phyloP scores from a whole-genome alignment of 1,284 basidiomycete species.

The Hortiboletus rubellus region DNA sequence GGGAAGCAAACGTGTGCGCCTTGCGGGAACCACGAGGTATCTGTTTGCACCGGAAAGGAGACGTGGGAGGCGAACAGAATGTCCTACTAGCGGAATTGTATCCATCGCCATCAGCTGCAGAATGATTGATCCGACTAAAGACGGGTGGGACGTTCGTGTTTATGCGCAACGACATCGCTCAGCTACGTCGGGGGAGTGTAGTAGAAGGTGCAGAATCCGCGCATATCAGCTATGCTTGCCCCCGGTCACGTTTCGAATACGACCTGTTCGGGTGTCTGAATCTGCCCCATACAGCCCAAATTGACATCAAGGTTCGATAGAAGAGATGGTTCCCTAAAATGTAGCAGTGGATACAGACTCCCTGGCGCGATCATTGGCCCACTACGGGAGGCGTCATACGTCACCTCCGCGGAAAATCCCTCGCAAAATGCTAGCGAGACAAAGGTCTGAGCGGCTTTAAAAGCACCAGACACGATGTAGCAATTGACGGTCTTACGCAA shows the following conservation, averaged over 20 bases:
- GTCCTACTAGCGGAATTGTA: constrained; percentile 13
- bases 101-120: constrained; percentile 17
- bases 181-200: constrained; percentile 13
- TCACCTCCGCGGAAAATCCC: constrained; percentile 8
- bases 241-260: constrained; percentile 31
- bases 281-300: constrained; percentile 13
- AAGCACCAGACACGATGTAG: constrained; percentile 17
- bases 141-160: constrained; percentile 30
- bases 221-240: constrained; percentile 13
- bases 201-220: constrained; percentile 2
- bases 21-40: constrained; percentile 34
- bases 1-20: constrained; percentile 34
- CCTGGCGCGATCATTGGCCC: constrained; percentile 22
- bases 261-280: constrained; percentile 13
- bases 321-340: constrained; percentile 10
- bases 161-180: constrained; percentile 33
- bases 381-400: constrained; percentile 7
- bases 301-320: constrained; percentile 15
- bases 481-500: constrained; percentile 14
- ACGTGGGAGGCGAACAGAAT: constrained; percentile 16
- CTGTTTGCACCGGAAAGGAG: constrained; percentile 26
- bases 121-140: constrained; percentile 19
- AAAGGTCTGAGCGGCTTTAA: constrained; percentile 2
- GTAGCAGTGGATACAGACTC: constrained; percentile 17
- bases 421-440: constrained; percentile 4